Percentiles rank a stretch among this genome's conserved stretches.
Conservation (phyloP, 1,284 basidiomycete species). For the Moesziomyces sp. region DNA sequence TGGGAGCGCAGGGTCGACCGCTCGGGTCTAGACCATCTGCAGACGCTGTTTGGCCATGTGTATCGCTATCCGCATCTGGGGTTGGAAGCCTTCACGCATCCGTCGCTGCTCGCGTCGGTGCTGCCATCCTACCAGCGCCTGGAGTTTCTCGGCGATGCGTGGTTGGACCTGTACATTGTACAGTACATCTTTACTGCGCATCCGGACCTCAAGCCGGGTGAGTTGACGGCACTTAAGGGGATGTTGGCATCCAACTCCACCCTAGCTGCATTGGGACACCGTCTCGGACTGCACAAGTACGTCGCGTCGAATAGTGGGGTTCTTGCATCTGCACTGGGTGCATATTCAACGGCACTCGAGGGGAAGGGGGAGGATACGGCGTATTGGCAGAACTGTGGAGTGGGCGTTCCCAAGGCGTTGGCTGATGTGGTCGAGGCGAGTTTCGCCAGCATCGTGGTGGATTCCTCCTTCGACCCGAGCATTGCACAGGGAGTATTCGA, state of each 20-base stretch:
- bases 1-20: constrained; percentile 27
- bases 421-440: constrained; percentile 52
- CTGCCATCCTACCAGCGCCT: constrained; percentile 54
- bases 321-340: constrained; percentile 4
- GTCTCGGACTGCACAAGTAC: constrained; percentile 19
- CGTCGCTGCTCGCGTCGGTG: constrained; percentile 29
- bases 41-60: constrained; percentile 30
- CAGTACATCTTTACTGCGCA: constrained; percentile 7
- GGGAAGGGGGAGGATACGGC: neutral
- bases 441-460: constrained; percentile 51
- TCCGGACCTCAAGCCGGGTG: constrained; percentile 29
- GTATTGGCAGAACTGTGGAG: constrained; percentile 18
- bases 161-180: constrained; percentile 49
- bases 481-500: constrained; percentile 18
- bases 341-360: neutral
- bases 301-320: constrained; percentile 16
- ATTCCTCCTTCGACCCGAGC: constrained; percentile 33
- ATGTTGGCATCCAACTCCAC: constrained; percentile 33
- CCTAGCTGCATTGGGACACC: constrained; percentile 26
- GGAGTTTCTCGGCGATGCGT: constrained; percentile 59
- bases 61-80: constrained; percentile 54
- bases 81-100: constrained; percentile 54
- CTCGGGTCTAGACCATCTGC: constrained; percentile 18
- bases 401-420: constrained; percentile 31
- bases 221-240: constrained; percentile 40